phyloP scores from a whole-genome alignment of 2,329 filamentous ascomycete species.

The Paracamarosporium sp. region DNA sequence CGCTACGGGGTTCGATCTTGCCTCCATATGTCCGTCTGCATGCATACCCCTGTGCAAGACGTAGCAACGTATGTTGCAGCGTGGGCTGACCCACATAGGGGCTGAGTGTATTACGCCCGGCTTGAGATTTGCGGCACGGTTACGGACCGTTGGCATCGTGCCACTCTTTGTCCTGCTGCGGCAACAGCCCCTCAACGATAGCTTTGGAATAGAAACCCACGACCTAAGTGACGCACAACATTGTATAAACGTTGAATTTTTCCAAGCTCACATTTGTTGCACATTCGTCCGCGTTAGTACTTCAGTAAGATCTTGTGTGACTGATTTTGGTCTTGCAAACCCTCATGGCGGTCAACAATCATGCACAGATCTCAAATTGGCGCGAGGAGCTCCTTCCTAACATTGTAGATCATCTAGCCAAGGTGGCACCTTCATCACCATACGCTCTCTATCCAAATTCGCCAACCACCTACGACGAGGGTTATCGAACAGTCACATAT shows the following conservation, averaged over 20 bases:
- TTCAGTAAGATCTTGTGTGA: not conserved
- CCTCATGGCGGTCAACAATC: slow-evolving; percentile 6
- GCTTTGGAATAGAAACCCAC: not conserved
- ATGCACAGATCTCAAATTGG: slow-evolving; percentile 13
- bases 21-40: not conserved
- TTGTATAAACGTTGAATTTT: not conserved
- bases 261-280: not conserved
- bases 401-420: slow-evolving; percentile 16
- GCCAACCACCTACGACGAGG: slow-evolving; percentile 15
- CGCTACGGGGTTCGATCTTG: not conserved
- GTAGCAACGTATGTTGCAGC: not conserved
- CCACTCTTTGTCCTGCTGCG: not conserved
- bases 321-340: not conserved
- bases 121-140: not conserved
- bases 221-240: not conserved
- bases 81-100: not conserved
- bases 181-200: not conserved
- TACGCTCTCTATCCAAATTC: slow-evolving; percentile 11
- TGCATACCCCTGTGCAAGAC: not conserved
- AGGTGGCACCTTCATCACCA: slow-evolving; percentile 1
- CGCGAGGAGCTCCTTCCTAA: slow-evolving; percentile 11
- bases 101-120: not conserved
- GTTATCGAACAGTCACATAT: slow-evolving; percentile 38
- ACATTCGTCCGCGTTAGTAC: not conserved
- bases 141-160: not conserved